Percentiles rank a stretch among this genome's conserved stretches.
phyloP scores from a whole-genome alignment of 345 rosid genomes.

The Corymbia maculata region DNA sequence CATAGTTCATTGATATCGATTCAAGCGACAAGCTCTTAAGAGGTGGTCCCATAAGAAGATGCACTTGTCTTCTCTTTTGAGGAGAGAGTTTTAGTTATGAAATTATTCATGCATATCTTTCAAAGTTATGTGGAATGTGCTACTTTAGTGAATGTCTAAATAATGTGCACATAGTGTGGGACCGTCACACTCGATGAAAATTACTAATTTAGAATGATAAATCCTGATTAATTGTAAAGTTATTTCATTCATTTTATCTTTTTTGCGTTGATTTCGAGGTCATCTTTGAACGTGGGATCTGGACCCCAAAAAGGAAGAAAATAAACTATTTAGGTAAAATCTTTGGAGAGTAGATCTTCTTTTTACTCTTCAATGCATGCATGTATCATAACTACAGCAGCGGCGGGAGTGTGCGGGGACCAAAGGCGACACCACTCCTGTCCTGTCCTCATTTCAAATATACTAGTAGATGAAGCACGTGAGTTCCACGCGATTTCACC shows the following conservation, averaged over 20 bases:
- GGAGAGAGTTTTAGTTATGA: neutral
- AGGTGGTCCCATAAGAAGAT: neutral
- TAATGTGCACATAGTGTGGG: neutral
- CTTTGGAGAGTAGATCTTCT: neutral
- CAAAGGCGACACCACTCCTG: neutral
- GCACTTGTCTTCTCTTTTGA: neutral
- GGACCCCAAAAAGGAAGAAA: neutral
- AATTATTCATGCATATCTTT: neutral
- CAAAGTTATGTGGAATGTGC: neutral
- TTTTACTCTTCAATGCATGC: neutral
- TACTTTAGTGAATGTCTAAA: neutral
- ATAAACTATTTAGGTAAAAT: neutral
- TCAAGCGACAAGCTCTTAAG: fast-evolving
- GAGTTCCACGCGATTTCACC: neutral
- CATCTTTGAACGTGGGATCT: neutral
- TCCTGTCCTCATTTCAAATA: neutral
- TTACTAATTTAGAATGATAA: neutral
- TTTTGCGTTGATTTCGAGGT: neutral
- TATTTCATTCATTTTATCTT: neutral
- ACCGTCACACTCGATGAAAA: neutral
- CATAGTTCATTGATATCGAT: neutral
- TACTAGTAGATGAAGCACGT: neutral
- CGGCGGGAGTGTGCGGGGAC: neutral
- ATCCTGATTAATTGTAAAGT: neutral
- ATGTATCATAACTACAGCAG: neutral